A percentile compares a stretch with the other conserved stretches of the same genome.
These are phyloP conservation scores for Rhexocercosporidium sp. DNA, from an alignment of 2,329 filamentous ascomycete species.

Conservation along the genomic window DNA sequence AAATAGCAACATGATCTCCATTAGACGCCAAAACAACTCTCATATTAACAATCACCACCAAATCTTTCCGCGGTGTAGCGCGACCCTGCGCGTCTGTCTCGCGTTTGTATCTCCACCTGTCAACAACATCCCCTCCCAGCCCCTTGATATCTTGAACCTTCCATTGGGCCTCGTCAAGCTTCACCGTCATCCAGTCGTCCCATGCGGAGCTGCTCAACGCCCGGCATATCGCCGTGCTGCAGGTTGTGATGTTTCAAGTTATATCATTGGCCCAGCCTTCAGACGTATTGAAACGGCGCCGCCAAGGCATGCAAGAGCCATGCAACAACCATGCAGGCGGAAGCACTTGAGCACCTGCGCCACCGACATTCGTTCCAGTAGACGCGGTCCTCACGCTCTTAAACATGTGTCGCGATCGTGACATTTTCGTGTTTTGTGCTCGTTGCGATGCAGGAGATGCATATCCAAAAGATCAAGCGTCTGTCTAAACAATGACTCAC, in stretches of 20 bases:
- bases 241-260: slow-evolving; percentile 26
- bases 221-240: slow-evolving; percentile 13
- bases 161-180: slow-evolving; percentile 11
- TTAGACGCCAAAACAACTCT: background rate
- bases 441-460: slow-evolving; percentile 14
- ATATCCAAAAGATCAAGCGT: slow-evolving; percentile 1
- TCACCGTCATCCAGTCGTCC: slow-evolving; percentile 10
- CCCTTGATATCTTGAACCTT: slow-evolving; percentile 1
- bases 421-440: slow-evolving; percentile 38
- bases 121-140: slow-evolving; percentile 14
- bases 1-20: background rate
- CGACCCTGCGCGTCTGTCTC: slow-evolving; percentile 32
- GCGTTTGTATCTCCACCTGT: slow-evolving; percentile 9
- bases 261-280: slow-evolving; percentile 30
- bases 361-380: slow-evolving; percentile 29
- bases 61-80: background rate
- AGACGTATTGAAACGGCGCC: slow-evolving; percentile 18
- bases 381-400: slow-evolving; percentile 29
- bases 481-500: slow-evolving; percentile 24
- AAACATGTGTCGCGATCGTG: slow-evolving; percentile 56
- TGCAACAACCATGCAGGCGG: slow-evolving; percentile 17
- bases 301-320: slow-evolving; percentile 9
- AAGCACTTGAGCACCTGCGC: slow-evolving; percentile 21
- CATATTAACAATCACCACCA: background rate
- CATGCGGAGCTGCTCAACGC: background rate